Evolutionary conservation across 2,329 filamentous ascomycete species (phyloP), one percentile per base, ranked within the genome.

Genomic region (Mollisiaceae sp.): DNA sequence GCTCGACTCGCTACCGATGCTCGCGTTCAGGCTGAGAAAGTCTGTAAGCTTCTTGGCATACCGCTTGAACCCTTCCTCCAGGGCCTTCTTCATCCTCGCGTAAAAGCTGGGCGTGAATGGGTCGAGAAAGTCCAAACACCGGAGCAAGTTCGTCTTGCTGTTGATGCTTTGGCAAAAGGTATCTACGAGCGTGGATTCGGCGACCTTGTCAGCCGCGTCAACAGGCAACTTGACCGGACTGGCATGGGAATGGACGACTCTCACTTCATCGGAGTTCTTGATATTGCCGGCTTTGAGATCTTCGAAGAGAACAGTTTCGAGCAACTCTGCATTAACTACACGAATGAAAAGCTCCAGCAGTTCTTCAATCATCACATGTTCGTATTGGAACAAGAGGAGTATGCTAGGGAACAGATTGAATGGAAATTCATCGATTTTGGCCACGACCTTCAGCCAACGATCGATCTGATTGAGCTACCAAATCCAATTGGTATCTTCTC

Each of bases 281-380:
- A 99, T 86, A 99, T 99, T 78, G 96, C 96, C 69, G 95, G 95
- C 67, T 99, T 99, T 78, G 95, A 99, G 76, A 99, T 99, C 65
- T 99, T 99, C 73, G 94, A 99, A 72, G 87, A 92, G 74, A 99
- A 99, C 82, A 97, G 94, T 82, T 99, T 99, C 75, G 95, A 99
- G 78, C 95, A 99, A 78, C 85, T 99, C 6, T 99, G 95, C 82
- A 99, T 99, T 85, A 99, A 99, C 79, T 99, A 99, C 79, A 98
- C 96, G 67, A 99, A 99, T 79, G 95, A 99, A 78, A 99, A 97
- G 78, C 87, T 99, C 8, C 95, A 99, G 75, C 95, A 99, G 72
- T 99, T 99, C 78, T 99, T 99, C 86, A 99, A 99, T 75, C 95
- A 99, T 77, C 96, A 99, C 82, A 99, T 99, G 95, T 99, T 99